phyloP scores from a whole-genome alignment of 305 asterid species.

The Fraxinus xanthoxyloides region DNA sequence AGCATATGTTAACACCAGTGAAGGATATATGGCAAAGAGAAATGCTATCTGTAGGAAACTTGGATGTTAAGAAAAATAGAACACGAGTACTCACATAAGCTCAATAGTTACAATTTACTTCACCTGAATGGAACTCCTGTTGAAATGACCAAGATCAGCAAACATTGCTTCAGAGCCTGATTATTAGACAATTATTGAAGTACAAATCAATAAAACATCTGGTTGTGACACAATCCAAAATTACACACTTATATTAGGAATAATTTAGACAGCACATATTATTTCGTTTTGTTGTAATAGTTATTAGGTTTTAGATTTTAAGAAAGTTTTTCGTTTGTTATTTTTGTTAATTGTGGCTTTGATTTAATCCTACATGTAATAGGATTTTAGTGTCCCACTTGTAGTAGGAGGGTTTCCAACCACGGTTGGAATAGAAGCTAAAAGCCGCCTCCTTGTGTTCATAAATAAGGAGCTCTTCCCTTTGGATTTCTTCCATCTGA shows the following conservation, averaged over 20 bases:
- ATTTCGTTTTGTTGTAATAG: not conserved
- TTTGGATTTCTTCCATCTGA: not conserved
- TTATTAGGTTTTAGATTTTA: not conserved
- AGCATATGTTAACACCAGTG: conserved; percentile 43
- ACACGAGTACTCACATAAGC: not conserved
- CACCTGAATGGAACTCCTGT: conserved; percentile 43
- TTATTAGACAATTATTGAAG: not conserved
- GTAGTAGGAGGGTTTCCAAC: not conserved
- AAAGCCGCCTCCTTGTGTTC: not conserved
- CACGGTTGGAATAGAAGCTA: not conserved
- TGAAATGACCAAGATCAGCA: conserved; percentile 45
- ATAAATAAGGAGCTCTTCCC: not conserved
- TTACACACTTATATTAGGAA: not conserved
- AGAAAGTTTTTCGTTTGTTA: not conserved
- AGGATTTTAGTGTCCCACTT: not conserved
- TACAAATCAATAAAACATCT: not conserved
- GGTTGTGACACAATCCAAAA: not conserved
- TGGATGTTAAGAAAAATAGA: not conserved
- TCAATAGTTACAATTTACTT: not conserved
- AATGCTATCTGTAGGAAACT: conserved; percentile 36
- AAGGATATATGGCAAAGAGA: conserved; percentile 38
- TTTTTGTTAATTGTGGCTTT: not conserved
- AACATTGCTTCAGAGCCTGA: conserved; percentile 45
- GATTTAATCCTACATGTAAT: not conserved
- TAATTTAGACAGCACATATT: not conserved